phyloP scores from a whole-genome alignment of 345 rosid genomes.

The Heritiera fomes region DNA sequence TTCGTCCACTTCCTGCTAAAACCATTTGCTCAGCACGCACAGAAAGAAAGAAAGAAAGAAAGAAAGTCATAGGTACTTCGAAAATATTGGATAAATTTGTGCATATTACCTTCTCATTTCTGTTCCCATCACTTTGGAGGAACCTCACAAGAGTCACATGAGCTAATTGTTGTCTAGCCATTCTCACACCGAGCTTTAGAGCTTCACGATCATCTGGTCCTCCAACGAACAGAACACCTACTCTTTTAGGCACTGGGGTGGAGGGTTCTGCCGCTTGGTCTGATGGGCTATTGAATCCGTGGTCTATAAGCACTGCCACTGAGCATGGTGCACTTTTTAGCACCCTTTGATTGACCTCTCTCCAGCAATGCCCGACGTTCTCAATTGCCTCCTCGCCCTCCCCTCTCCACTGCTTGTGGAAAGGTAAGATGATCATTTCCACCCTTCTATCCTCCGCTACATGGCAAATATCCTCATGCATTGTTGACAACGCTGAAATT shows the following conservation, averaged over 20 bases:
- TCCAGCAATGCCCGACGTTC: conserved; percentile 27
- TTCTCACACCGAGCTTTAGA: conserved; percentile 27
- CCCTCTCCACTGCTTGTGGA: conserved; percentile 31
- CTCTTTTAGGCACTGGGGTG: not conserved
- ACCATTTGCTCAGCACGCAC: too few species aligned
- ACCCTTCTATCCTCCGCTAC: conserved; percentile 37
- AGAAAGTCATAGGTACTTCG: too few species aligned
- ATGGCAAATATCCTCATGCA: conserved; percentile 45
- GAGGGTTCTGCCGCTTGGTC: not conserved
- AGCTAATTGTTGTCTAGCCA: conserved; percentile 19
- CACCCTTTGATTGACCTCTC: conserved; percentile 37
- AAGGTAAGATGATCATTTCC: conserved; percentile 38
- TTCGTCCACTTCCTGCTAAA: too few species aligned
- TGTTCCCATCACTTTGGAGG: too few species aligned
- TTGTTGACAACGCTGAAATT: conserved; percentile 33
- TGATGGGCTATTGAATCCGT: conserved; percentile 22
- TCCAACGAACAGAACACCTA: conserved; percentile 33
- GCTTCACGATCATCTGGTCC: conserved; percentile 38
- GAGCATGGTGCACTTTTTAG: conserved; percentile 34
- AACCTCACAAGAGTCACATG: too few species aligned
- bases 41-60: too few species aligned
- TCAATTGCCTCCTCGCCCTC: conserved; percentile 21
- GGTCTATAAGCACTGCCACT: conserved; percentile 41
- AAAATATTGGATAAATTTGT: too few species aligned
- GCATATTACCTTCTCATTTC: too few species aligned